phyloP scores from a whole-genome alignment of 441 rosid genomes.

The Macaranga tanarius region DNA sequence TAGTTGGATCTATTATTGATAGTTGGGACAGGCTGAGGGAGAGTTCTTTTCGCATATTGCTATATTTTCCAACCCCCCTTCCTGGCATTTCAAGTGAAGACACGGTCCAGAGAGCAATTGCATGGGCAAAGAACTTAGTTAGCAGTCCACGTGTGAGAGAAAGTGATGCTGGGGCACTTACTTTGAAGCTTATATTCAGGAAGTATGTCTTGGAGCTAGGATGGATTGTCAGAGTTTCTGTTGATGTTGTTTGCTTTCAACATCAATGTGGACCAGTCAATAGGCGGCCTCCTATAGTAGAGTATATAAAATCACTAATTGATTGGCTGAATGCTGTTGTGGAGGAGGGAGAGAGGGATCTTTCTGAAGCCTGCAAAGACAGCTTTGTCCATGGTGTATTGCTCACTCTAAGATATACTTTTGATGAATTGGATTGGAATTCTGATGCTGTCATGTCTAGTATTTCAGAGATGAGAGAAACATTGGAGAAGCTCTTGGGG shows the following conservation, averaged over 20 bases:
- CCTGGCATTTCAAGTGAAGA: constrained; percentile 78
- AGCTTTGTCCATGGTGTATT: constrained; percentile 96
- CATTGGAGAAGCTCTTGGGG: constrained; percentile 72
- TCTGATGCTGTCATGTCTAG: constrained; percentile 61
- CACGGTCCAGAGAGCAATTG: constrained; percentile 63
- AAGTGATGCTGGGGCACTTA: constrained; percentile 96
- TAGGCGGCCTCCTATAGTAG: constrained; percentile 56
- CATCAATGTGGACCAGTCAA: constrained; percentile 37
- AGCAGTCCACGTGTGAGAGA: constrained; percentile 98
- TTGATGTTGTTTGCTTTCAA: constrained; percentile 46
- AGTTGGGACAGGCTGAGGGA: constrained; percentile 98
- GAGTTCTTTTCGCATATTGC: constrained; percentile 83
- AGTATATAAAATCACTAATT: constrained; percentile 69
- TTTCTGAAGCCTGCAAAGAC: constrained; percentile 75
- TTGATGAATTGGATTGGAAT: constrained; percentile 96
- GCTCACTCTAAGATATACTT: constrained; percentile 84
- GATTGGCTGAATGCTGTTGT: constrained; percentile 77
- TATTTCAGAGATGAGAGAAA: constrained; percentile 64
- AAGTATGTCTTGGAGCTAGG: constrained; percentile 90
- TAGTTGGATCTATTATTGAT: constrained; percentile 90
- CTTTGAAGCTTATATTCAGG: constrained; percentile 78
- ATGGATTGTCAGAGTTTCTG: constrained; percentile 68
- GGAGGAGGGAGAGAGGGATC: constrained; percentile 80
- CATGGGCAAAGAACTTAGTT: constrained; percentile 87
- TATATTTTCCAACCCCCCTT: constrained; percentile 88